Evolutionary conservation across 1,284 basidiomycete genomes (phyloP).

Genomic region (Ceratorhiza oryzae-sativae): DNA sequence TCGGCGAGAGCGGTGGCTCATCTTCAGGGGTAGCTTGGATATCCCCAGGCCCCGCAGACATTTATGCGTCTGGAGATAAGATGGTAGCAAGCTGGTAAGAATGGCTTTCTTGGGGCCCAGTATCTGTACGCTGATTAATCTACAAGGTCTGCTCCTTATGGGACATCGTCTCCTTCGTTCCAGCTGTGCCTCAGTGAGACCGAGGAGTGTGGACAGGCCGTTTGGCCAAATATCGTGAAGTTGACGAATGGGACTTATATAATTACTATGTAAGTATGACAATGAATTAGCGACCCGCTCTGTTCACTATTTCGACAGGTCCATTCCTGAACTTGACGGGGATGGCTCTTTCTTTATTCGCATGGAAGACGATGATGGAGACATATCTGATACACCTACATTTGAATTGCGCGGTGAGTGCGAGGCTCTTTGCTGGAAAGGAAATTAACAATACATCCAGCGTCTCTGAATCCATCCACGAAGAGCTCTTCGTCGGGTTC

Average conservation of each 20-base stretch:
- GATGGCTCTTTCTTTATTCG: constrained; percentile 26
- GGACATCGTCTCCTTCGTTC: constrained; percentile 19
- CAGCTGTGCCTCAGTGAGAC: constrained; percentile 27
- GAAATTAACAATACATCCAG: not conserved
- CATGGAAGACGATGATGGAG: constrained; percentile 30
- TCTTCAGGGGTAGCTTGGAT: constrained; percentile 8
- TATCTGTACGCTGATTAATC: not conserved
- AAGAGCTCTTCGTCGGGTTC: not conserved
- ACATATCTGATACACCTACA: constrained; percentile 17
- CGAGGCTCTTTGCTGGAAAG: not conserved
- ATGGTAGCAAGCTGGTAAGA: constrained; percentile 30
- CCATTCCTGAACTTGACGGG: constrained; percentile 2
- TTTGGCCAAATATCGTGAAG: constrained; percentile 34
- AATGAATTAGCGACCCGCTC: not conserved
- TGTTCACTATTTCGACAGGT: not conserved
- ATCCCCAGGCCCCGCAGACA: not conserved
- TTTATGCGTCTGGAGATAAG: constrained; percentile 16
- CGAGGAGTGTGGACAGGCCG: constrained; percentile 14
- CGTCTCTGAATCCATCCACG: not conserved
- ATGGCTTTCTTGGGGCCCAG: not conserved
- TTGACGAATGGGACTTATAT: constrained; percentile 9
- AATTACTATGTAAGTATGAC: constrained; percentile 16
- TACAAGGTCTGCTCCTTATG: constrained; percentile 11
- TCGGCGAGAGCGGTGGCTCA: not conserved
- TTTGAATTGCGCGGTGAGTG: constrained; percentile 30